Conservation (phyloP, 75 land plant species). For the Sequoia sempervirens region DNA sequence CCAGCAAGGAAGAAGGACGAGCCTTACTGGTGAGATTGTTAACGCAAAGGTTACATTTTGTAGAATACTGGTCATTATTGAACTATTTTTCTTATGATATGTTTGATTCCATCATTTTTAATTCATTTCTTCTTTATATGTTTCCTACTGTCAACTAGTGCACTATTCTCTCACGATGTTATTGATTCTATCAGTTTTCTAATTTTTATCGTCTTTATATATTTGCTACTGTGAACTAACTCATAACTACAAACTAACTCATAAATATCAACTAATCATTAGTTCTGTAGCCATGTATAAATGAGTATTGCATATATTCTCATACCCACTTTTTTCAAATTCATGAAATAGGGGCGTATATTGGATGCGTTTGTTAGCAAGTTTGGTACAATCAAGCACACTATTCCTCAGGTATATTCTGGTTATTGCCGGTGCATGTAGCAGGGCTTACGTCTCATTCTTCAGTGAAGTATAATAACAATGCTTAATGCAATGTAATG, state of each 20-base stretch:
- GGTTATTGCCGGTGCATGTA: background rate
- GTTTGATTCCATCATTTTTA: background rate
- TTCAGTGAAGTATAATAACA: background rate
- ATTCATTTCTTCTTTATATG: background rate
- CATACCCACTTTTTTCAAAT: background rate
- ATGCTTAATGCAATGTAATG: background rate
- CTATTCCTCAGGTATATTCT: conserved; percentile 77
- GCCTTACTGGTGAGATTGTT: conserved; percentile 60
- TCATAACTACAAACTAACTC: background rate
- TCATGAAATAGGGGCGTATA: conserved; percentile 68
- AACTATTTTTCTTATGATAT: background rate
- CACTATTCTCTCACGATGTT: background rate
- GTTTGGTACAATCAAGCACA: conserved; percentile 88
- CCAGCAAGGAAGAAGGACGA: conserved; percentile 92
- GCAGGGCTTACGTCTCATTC: background rate
- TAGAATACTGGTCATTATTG: background rate
- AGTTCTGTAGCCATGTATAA: background rate
- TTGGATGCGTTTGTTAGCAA: conserved; percentile 99
- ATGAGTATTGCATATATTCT: background rate
- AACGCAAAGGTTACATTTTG: background rate
- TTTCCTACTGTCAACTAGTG: background rate
- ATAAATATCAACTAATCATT: background rate
- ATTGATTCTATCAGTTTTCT: background rate
- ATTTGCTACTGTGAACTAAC: background rate
- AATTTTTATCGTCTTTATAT: background rate